A percentile compares a stretch with the other conserved stretches of the same genome.
These are phyloP conservation scores for Termitomyces sp. DNA, from an alignment of 768 basidiomycete genomes.

Conservation along the genomic window DNA sequence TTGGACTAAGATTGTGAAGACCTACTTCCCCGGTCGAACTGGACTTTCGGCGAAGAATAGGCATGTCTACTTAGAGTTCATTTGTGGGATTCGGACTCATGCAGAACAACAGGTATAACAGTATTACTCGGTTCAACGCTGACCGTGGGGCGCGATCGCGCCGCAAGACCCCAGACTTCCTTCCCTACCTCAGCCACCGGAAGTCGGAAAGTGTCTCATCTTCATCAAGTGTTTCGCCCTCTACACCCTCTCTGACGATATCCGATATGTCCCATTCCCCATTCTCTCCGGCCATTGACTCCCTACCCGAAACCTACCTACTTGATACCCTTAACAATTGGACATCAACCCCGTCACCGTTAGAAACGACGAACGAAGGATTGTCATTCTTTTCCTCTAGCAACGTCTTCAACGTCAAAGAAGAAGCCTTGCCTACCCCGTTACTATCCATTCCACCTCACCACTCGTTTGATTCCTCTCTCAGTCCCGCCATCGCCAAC, in stretches of 20 bases:
- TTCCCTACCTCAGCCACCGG: slow-evolving; percentile 23
- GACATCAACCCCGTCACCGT: slow-evolving; percentile 16
- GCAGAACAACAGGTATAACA: slow-evolving; percentile 36
- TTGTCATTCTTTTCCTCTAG: slow-evolving; percentile 14
- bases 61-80: slow-evolving; percentile 20
- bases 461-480: slow-evolving; percentile 25
- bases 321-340: slow-evolving; percentile 18
- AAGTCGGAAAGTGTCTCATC: slow-evolving; percentile 34
- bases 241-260: slow-evolving; percentile 24
- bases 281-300: slow-evolving; percentile 17
- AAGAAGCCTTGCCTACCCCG: slow-evolving; percentile 17
- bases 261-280: slow-evolving; percentile 20
- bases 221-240: slow-evolving; percentile 34
- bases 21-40: slow-evolving; percentile 55
- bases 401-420: slow-evolving; percentile 15
- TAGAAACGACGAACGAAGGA: slow-evolving; percentile 9
- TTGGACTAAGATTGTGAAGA: slow-evolving; percentile 60
- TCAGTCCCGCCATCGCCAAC: slow-evolving; percentile 25
- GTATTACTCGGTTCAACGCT: slow-evolving; percentile 42
- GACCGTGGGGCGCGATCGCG: slow-evolving; percentile 31
- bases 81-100: background rate
- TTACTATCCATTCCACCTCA: slow-evolving; percentile 18
- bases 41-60: slow-evolving; percentile 58
- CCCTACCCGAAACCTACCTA: slow-evolving; percentile 17
- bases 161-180: slow-evolving; percentile 30